phyloP scores from a whole-genome alignment of 352 stramenopile genomes.

The Phytopythium sindhum region DNA sequence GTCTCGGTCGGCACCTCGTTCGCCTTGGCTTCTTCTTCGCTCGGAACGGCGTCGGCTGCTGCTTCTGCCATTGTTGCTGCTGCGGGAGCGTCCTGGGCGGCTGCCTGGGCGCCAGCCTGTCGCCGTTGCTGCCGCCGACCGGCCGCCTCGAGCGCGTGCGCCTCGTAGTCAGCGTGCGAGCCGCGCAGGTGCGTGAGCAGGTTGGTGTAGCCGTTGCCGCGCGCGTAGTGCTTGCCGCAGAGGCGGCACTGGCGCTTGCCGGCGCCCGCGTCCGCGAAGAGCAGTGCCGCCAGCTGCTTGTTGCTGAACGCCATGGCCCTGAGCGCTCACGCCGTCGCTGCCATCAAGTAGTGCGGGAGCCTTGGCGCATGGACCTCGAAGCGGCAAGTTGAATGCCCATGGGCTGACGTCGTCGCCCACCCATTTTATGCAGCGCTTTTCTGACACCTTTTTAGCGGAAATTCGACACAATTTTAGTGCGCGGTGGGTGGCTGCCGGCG shows the following conservation, averaged over 20 bases:
- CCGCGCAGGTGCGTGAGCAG: constrained; percentile 12
- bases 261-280: constrained; percentile 12
- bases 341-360: neutral
- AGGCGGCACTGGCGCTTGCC: constrained; percentile 11
- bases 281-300: constrained; percentile 13
- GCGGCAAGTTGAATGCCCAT: neutral
- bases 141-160: constrained; percentile 6
- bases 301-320: constrained; percentile 11
- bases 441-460: neutral
- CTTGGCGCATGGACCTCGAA: neutral
- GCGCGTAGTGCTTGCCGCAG: constrained; percentile 17
- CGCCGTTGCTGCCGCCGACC: neutral
- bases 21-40: constrained; percentile 3
- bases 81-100: neutral
- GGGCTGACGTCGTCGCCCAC: neutral
- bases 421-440: neutral
- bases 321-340: neutral
- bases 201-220: constrained; percentile 16
- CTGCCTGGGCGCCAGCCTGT: neutral
- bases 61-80: neutral
- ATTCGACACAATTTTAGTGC: neutral
- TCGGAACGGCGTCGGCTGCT: neutral
- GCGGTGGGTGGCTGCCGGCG: neutral
- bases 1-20: neutral
- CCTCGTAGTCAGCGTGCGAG: constrained; percentile 9